phyloP scores from a whole-genome alignment of 1,284 basidiomycete genomes.

The Pseudozyma tsukubaensis region DNA sequence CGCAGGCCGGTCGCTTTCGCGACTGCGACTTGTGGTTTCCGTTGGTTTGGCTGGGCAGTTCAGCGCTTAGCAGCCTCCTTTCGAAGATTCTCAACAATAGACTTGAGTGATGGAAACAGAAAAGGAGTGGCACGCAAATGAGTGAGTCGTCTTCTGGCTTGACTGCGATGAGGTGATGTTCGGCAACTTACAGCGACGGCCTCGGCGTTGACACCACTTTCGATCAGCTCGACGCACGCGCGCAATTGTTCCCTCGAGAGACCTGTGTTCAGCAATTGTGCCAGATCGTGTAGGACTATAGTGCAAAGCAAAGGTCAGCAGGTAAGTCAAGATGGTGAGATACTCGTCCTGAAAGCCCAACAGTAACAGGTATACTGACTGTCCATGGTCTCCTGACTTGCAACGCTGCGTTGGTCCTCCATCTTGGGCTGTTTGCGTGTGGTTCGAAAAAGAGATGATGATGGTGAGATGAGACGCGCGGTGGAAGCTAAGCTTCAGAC shows the following conservation, averaged over 20 bases:
- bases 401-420: conserved; percentile 34
- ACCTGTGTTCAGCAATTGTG: conserved; percentile 82
- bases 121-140: background rate
- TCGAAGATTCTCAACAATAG: conserved; percentile 47
- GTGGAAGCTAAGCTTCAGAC: background rate
- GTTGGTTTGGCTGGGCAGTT: background rate
- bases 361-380: conserved; percentile 48
- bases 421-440: background rate
- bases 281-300: conserved; percentile 81
- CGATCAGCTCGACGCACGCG: conserved; percentile 84
- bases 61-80: conserved; percentile 39
- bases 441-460: conserved; percentile 8
- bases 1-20: background rate
- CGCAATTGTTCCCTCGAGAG: conserved; percentile 84
- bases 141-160: background rate
- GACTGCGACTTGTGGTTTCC: background rate
- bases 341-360: conserved; percentile 66
- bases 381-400: conserved; percentile 32
- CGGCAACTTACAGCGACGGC: conserved; percentile 78
- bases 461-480: conserved; percentile 6
- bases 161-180: too few relatives aligned
- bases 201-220: conserved; percentile 84
- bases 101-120: background rate
- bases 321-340: conserved; percentile 67
- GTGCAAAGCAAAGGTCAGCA: conserved; percentile 73